phyloP scores from a whole-genome alignment of 768 basidiomycete species.

The Trametes sanguinea region DNA sequence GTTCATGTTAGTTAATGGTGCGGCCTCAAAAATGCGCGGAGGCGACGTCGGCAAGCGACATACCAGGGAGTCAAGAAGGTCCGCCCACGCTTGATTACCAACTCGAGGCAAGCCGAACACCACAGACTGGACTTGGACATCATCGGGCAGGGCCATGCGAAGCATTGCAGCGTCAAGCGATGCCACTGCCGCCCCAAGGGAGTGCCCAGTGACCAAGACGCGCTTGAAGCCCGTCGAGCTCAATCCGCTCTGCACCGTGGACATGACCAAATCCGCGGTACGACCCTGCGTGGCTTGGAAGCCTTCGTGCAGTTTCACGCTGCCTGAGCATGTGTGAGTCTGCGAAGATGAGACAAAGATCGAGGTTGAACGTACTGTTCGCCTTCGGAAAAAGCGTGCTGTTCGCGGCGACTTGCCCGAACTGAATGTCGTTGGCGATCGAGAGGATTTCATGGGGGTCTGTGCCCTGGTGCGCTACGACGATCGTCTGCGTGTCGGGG shows the following conservation, averaged over 20 bases:
- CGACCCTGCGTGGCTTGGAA: constrained; percentile 33
- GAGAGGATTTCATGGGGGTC: constrained; percentile 33
- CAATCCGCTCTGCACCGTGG: constrained; percentile 30
- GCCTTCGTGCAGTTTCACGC: constrained; percentile 30
- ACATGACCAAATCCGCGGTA: constrained; percentile 30
- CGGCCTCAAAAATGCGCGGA: not conserved
- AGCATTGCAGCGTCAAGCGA: constrained; percentile 36
- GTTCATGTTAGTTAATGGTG: not conserved
- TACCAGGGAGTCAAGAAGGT: constrained; percentile 31
- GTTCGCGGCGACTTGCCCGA: constrained; percentile 33
- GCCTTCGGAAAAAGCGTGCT: constrained; percentile 42
- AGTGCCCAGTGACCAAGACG: constrained; percentile 33
- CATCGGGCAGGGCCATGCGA: constrained; percentile 29
- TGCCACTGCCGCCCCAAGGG: constrained; percentile 37
- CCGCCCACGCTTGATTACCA: constrained; percentile 36
- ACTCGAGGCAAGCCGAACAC: constrained; percentile 36
- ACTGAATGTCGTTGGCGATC: constrained; percentile 29
- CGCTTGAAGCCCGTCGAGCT: constrained; percentile 30
- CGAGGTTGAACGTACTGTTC: constrained; percentile 5
- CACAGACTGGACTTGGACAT: constrained; percentile 28
- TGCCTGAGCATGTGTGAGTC: constrained; percentile 3
- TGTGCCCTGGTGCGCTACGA: constrained; percentile 43
- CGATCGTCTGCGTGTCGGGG: constrained; percentile 36
- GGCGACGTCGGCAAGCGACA: not conserved
- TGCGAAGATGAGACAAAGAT: not conserved